Evolutionary conservation across 2,329 filamentous ascomycete genomes (phyloP).

Genomic region (Claviceps sp.): DNA sequence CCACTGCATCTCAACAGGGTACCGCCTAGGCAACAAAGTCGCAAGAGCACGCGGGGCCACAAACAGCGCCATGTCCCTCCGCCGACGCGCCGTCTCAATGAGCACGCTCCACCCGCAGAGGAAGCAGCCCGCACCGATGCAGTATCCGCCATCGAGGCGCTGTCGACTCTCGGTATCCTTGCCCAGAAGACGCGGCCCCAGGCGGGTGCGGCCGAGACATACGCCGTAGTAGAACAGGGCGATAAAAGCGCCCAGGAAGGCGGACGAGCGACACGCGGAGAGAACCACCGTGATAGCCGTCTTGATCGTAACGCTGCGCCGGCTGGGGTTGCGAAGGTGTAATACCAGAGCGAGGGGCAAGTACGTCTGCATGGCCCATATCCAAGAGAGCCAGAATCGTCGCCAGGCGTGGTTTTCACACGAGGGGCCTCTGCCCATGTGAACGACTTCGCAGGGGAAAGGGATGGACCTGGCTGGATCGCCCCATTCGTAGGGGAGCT

Average conservation of each 20-base stretch:
- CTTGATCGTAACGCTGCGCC: constrained; percentile 25
- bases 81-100: constrained; percentile 49
- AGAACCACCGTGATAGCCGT: constrained; percentile 38
- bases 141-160: constrained; percentile 48
- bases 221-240: constrained; percentile 74
- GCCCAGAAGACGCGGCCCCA: constrained; percentile 58
- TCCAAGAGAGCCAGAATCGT: constrained; percentile 56
- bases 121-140: constrained; percentile 57
- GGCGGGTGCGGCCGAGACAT: constrained; percentile 58
- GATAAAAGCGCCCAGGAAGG: constrained; percentile 68
- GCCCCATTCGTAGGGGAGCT: constrained; percentile 55
- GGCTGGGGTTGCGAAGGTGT: constrained; percentile 34
- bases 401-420: constrained; percentile 62
- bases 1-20: constrained; percentile 49
- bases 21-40: constrained; percentile 59
- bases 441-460: constrained; percentile 72
- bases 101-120: constrained; percentile 75
- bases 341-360: constrained; percentile 60
- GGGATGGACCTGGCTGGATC: constrained; percentile 57
- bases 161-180: constrained; percentile 32
- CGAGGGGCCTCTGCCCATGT: constrained; percentile 61
- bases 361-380: constrained; percentile 64
- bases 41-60: constrained; percentile 67
- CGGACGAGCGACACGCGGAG: constrained; percentile 56
- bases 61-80: constrained; percentile 67